Conservation (phyloP, 1,284 basidiomycete species). For the Bondarzewia mesenterica region DNA sequence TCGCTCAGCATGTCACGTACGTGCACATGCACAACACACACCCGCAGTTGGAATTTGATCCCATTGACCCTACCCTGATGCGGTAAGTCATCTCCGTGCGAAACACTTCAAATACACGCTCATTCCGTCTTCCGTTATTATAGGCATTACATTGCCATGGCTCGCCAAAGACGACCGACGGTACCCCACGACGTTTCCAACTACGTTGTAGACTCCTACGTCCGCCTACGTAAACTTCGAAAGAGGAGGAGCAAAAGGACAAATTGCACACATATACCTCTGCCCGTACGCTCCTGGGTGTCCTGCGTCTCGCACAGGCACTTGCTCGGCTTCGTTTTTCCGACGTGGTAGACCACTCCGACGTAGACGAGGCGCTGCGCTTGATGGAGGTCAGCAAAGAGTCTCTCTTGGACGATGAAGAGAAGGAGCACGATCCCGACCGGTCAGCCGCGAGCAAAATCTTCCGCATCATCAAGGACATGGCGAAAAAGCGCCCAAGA, state of each 20-base stretch:
- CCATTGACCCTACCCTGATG: constrained; percentile 84
- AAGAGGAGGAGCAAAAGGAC: constrained; percentile 86
- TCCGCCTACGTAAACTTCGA: constrained; percentile 87
- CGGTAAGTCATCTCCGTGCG: constrained; percentile 39
- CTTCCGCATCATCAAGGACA: constrained; percentile 83
- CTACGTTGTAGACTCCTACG: constrained; percentile 94
- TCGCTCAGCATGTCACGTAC: constrained; percentile 95
- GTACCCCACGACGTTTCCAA: constrained; percentile 84
- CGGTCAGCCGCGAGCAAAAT: constrained; percentile 76
- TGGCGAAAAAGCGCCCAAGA: constrained; percentile 42
- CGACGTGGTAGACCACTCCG: constrained; percentile 71
- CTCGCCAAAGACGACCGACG: constrained; percentile 83
- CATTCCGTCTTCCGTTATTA: neutral
- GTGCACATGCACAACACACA: constrained; percentile 96
- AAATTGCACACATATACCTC: constrained; percentile 93
- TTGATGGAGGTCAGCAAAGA: constrained; percentile 97
- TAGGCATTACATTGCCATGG: constrained; percentile 93
- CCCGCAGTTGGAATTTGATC: constrained; percentile 78
- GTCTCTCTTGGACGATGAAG: constrained; percentile 75
- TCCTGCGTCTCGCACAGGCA: constrained; percentile 91
- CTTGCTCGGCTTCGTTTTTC: constrained; percentile 87
- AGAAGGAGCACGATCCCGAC: constrained; percentile 57
- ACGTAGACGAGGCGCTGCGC: constrained; percentile 95
- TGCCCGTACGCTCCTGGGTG: constrained; percentile 92
- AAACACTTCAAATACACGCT: neutral